Evolutionary conservation across 2,329 filamentous ascomycete species (phyloP), one percentile per base, ranked within the genome.

Genomic region (Mariannaea elegans): DNA sequence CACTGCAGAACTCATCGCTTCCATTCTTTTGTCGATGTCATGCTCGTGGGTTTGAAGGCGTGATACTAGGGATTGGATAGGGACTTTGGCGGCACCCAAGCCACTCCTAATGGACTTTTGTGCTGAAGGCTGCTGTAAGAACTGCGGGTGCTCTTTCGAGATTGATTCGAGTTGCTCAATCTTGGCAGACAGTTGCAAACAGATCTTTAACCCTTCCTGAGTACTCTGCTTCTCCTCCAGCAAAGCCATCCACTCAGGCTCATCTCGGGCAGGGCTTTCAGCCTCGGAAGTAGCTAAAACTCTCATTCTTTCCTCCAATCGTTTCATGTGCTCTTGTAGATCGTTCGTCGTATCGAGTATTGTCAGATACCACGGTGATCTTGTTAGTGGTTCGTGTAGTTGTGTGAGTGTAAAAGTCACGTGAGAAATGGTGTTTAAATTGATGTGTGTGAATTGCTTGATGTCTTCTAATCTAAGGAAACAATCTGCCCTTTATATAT

Each of bases 141-240:
- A 67, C n/a, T 59, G 56, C 16, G 42, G 27, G 29, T 55, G 27
- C 46, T 68, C 65, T 14, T n/a, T 61, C 9, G 59, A 62, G 16
- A 50, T 23, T 31, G 62, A 50, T 46, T 66, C 61, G 2, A 69
- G 41, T 39, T 59, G 8, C 38, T 60, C 50, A 21, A 70, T 65
- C n/a, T 68, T 65, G 3, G 61, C 39, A 38, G 64, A 70, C 16
- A 69, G 49, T 44, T 68, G 62, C 21, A 60, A 55, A 44, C 65
- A 71, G 27, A 71, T 65, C 31, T 57, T 46, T 9, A 71, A 50
- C 2, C 68, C 66, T 27, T 66, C 56, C 39, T 63, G 55, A 7
- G 67, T 67, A 59, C 65, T 69, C 47, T 64, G 50, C 27, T 66
- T 68, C 46, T 71, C 68, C 21, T 68, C 65, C 16, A 65, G 39